Percentiles rank a stretch among this genome's conserved stretches.
Evolutionary conservation across 1,284 basidiomycete genomes (phyloP).

Genomic region (Pseudozyma tsukubaensis): DNA sequence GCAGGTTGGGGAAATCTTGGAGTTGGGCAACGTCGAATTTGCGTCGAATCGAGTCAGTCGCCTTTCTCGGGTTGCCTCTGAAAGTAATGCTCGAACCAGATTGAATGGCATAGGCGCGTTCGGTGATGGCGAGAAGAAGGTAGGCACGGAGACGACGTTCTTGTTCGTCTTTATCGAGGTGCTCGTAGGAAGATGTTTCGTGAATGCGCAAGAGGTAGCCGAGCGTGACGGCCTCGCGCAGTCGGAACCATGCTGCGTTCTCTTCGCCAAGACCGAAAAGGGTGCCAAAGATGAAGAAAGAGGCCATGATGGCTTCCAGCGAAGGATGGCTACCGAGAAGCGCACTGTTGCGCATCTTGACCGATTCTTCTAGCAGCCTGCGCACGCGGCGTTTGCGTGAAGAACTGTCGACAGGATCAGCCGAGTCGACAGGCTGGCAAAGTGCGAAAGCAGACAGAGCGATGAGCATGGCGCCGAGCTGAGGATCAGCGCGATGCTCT

Average conservation of each 20-base stretch:
- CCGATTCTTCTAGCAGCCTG: conserved; percentile 47
- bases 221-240: conserved; percentile 60
- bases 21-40: conserved; percentile 52
- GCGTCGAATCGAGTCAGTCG: conserved; percentile 44
- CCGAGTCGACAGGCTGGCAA: conserved; percentile 53
- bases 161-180: conserved; percentile 59
- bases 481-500: conserved; percentile 59
- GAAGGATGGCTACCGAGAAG: conserved; percentile 52
- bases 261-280: conserved; percentile 58
- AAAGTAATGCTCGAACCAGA: conserved; percentile 53
- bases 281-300: conserved; percentile 62
- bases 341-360: conserved; percentile 50
- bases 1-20: conserved; percentile 56
- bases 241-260: conserved; percentile 58
- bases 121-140: conserved; percentile 64
- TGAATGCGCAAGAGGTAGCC: conserved; percentile 61
- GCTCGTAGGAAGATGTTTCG: conserved; percentile 58
- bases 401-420: conserved; percentile 43
- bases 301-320: conserved; percentile 51
- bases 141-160: conserved; percentile 61
- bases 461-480: conserved; percentile 64
- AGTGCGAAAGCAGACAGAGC: conserved; percentile 60
- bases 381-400: conserved; percentile 40
- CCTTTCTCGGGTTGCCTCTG: conserved; percentile 53
- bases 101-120: conserved; percentile 61